Conservation (phyloP, 306 rosid species). For the Phaseolus lunatus region DNA sequence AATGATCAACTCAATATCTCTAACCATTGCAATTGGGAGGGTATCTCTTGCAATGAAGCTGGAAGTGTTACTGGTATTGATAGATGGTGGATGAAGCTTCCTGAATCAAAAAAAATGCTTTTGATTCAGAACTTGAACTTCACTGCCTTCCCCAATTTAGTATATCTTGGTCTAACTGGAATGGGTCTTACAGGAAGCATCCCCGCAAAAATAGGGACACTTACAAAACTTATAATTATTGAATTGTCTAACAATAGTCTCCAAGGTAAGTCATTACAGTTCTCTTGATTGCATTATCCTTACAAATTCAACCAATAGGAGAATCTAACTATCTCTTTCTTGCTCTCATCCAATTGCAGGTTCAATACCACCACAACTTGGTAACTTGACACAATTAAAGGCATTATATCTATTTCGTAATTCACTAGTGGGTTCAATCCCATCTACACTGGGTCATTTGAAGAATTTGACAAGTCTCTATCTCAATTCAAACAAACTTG, state of each 20-base stretch:
- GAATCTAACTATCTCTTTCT: not conserved
- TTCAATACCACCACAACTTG: not conserved
- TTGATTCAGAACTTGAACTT: not conserved
- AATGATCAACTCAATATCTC: not conserved
- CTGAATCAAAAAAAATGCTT: not conserved
- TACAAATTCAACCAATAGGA: not conserved
- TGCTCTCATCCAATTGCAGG: not conserved
- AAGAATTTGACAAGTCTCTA: too few species aligned
- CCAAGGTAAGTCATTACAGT: not conserved
- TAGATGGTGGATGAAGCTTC: fast-evolving
- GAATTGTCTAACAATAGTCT: not conserved
- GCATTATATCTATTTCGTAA: too few species aligned
- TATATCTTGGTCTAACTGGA: fast-evolving
- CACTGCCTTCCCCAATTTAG: not conserved
- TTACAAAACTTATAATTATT: not conserved
- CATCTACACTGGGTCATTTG: too few species aligned
- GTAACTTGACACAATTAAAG: too few species aligned
- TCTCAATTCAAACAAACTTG: not conserved
- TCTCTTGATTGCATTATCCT: not conserved
- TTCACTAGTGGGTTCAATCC: too few species aligned
- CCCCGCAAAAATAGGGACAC: not conserved
- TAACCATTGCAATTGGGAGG: not conserved
- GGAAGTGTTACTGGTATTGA: not conserved
- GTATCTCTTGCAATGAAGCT: not conserved
- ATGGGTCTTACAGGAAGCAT: not conserved